Evolutionary conservation across 106 monocot species (phyloP).

Genomic region (Dioscorea zingiberensis): DNA sequence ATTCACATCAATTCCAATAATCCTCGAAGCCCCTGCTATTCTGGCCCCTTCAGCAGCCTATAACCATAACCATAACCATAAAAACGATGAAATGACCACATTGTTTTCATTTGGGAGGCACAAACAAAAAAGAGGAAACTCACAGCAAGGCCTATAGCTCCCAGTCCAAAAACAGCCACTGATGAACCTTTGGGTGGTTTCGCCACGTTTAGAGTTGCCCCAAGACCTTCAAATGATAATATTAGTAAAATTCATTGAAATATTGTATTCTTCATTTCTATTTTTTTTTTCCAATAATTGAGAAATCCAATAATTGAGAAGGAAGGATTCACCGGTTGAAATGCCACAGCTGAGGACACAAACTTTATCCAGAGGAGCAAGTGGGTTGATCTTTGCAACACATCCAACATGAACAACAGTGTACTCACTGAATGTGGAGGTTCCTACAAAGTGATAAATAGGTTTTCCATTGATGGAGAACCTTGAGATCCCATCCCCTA

Average conservation of each 20-base stretch:
- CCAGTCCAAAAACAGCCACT: constrained; percentile 12
- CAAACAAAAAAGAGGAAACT: background rate
- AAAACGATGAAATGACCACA: too few species aligned
- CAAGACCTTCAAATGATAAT: constrained; percentile 3
- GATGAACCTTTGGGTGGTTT: constrained; percentile 8
- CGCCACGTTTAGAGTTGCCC: constrained; percentile 11
- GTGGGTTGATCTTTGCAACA: constrained; percentile 9
- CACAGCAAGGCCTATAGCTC: constrained; percentile 12
- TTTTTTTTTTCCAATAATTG: background rate
- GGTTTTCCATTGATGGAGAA: constrained; percentile 12
- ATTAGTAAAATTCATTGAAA: too few species aligned
- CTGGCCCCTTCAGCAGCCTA: too few species aligned
- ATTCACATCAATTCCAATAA: too few species aligned
- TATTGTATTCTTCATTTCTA: too few species aligned
- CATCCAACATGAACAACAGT: constrained; percentile 8
- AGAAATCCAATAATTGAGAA: too few species aligned
- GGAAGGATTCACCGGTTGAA: constrained; percentile 6
- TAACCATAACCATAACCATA: too few species aligned
- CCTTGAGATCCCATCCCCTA: constrained; percentile 5
- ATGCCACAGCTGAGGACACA: constrained; percentile 8
- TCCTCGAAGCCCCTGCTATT: too few species aligned
- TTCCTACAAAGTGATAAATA: constrained; percentile 9
- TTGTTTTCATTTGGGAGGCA: too few species aligned
- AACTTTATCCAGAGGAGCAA: constrained; percentile 10
- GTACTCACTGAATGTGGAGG: constrained; percentile 15